Evolutionary conservation across 495 filamentous ascomycete species (phyloP).

Genomic region (Lasiosphaeria miniovina): DNA sequence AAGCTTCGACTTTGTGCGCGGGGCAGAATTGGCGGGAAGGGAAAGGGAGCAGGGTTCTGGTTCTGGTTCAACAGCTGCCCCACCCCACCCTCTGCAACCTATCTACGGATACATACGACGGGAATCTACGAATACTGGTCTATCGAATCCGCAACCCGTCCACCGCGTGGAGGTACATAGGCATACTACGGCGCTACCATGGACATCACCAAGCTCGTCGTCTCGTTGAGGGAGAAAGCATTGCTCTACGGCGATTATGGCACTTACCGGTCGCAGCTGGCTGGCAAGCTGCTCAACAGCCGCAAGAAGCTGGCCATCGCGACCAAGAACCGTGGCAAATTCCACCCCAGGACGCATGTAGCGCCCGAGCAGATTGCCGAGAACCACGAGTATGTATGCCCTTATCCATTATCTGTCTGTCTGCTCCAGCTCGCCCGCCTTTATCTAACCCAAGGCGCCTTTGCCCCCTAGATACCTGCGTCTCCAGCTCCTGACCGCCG

Average conservation of each 20-base stretch:
- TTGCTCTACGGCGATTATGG: slow-evolving; percentile 85
- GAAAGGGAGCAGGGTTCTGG: too few species aligned
- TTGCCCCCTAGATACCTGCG: slow-evolving; percentile 61
- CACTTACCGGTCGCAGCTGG: slow-evolving; percentile 76
- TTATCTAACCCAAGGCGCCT: too few species aligned
- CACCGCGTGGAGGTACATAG: not conserved
- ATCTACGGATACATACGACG: too few species aligned
- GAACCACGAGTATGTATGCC: slow-evolving; percentile 66
- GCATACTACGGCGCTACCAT: slow-evolving; percentile 43
- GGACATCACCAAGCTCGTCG: slow-evolving; percentile 87
- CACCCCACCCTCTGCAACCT: too few species aligned
- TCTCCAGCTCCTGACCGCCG: slow-evolving; percentile 76
- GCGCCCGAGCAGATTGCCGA: slow-evolving; percentile 72
- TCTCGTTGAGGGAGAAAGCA: slow-evolving; percentile 71
- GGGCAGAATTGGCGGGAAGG: too few species aligned
- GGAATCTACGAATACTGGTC: not conserved
- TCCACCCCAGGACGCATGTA: slow-evolving; percentile 64
- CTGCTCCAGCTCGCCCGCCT: too few species aligned
- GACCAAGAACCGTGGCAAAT: slow-evolving; percentile 81
- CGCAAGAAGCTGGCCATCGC: slow-evolving; percentile 81
- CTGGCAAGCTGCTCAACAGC: slow-evolving; percentile 75
- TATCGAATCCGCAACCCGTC: not conserved
- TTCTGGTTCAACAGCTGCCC: too few species aligned
- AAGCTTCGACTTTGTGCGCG: too few species aligned
- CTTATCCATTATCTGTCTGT: slow-evolving; percentile 4